Base-by-base conservation (phyloP, 495 filamentous ascomycete species). In the Penicillium subrubescens region DNA sequence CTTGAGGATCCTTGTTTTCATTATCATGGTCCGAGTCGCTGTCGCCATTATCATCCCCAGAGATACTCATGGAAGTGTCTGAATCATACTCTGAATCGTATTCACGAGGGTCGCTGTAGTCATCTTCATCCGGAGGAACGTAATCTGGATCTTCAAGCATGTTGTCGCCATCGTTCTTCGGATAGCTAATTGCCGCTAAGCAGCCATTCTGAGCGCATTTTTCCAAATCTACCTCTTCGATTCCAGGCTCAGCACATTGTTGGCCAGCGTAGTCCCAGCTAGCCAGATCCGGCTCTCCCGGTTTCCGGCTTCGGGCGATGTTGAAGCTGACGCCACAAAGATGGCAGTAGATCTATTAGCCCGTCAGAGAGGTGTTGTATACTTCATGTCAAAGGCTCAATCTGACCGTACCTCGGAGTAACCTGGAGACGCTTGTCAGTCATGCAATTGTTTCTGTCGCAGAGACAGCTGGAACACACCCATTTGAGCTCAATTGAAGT, bases 271-370 rank as follows among this genome's bases (percentile, higher is more conserved):
- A 62, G 35, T 53, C 53, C 67, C 60, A 62, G 43, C 21, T 56
- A 12, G 55, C 66, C 19, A 66, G 48, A 17, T 67, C 56, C 10
- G 66, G 66, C 51, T 73, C 71, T 33, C 67, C 70, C 7, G 55
- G 41, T 29, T 29, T 62, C 10, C 63, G 60, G 52, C 61, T 43
- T 8, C 71, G 62, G 15, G 55, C 56, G 46, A 75, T 69, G 27
- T 72, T 72, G 62, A 74, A 75, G 59, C 71, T 74, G 37, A 75
- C 73, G 2, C 70, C 70, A 57, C 71, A 76, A 12, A 74, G 19
- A 52, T 69, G 62, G 61, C 71, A 74, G 33, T 60, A 55, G 1
- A 66, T 21, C 71, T 73, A 43, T 17, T 41, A 41, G 14, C 17
- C 14, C 5, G 15, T 41, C 4, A 41, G 37, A 41, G 37, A 17